A percentile compares a stretch with the other conserved stretches of the same genome.
Conservation (phyloP, 2,329 filamentous ascomycete genomes). For the Cladosporium austrohemisphaericum region DNA sequence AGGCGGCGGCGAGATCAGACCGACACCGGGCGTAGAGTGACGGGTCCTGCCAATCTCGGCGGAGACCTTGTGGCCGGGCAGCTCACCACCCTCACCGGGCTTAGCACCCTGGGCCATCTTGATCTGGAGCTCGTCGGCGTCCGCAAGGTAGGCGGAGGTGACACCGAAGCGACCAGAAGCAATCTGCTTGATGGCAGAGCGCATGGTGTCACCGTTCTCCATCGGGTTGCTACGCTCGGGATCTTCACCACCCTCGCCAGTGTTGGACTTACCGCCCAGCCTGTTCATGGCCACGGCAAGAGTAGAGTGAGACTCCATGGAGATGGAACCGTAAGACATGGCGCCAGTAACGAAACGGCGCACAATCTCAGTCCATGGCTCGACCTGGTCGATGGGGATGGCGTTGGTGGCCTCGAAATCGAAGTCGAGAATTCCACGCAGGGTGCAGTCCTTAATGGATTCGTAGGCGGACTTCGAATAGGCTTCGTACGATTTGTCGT, state of each 20-base stretch:
- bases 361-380: slow-evolving; percentile 97
- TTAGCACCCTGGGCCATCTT: slow-evolving; percentile 99
- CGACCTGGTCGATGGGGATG: slow-evolving; percentile 92
- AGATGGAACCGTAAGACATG: slow-evolving; percentile 98
- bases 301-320: slow-evolving; percentile 96
- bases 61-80: slow-evolving; percentile 95
- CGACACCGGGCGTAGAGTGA: slow-evolving; percentile 93
- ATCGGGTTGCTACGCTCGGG: slow-evolving; percentile 81
- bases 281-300: slow-evolving; percentile 96
- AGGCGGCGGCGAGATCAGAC: slow-evolving; percentile 90
- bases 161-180: slow-evolving; percentile 95
- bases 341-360: slow-evolving; percentile 94
- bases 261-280: slow-evolving; percentile 94
- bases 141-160: slow-evolving; percentile 88
- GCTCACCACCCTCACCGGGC: slow-evolving; percentile 94
- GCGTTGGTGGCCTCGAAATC: slow-evolving; percentile 83
- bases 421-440: slow-evolving; percentile 92
- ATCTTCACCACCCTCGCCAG: slow-evolving; percentile 94
- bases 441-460: slow-evolving; percentile 93
- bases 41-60: slow-evolving; percentile 89
- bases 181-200: slow-evolving; percentile 96
- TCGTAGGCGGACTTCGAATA: slow-evolving; percentile 92
- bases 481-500: slow-evolving; percentile 96
- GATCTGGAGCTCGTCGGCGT: slow-evolving; percentile 95
- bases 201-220: slow-evolving; percentile 93